Percentiles rank a stretch among this genome's conserved stretches.
Conservation (phyloP, 306 rosid genomes). For the Vigna mungo region DNA sequence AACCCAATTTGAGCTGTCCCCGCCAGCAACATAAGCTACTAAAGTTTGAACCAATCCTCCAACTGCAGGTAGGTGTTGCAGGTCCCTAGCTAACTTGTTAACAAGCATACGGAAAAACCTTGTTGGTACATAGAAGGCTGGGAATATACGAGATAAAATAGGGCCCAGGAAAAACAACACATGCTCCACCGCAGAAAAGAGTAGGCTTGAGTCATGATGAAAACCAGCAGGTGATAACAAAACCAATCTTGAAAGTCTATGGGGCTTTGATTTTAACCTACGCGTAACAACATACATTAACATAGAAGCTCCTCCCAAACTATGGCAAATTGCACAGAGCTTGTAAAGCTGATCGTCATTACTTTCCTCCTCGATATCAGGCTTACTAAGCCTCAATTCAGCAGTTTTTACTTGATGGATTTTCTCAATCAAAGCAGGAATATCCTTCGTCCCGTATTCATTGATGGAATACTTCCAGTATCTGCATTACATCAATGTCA, state of each 20-base stretch:
- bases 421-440: slow-evolving; percentile 91
- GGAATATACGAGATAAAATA: slow-evolving; percentile 65
- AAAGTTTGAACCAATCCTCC: slow-evolving; percentile 93
- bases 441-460: slow-evolving; percentile 88
- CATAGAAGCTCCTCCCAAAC: slow-evolving; percentile 93
- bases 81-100: slow-evolving; percentile 88
- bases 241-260: slow-evolving; percentile 84
- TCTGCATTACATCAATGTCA: slow-evolving; percentile 56
- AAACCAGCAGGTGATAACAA: slow-evolving; percentile 95
- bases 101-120: slow-evolving; percentile 94
- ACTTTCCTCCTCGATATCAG: slow-evolving; percentile 63
- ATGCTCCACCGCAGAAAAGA: slow-evolving; percentile 60
- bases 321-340: slow-evolving; percentile 84
- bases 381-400: slow-evolving; percentile 76
- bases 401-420: slow-evolving; percentile 78
- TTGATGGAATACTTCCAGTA: slow-evolving; percentile 93
- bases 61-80: slow-evolving; percentile 86
- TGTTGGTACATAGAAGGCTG: slow-evolving; percentile 88
- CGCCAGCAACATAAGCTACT: slow-evolving; percentile 83
- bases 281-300: slow-evolving; percentile 74
- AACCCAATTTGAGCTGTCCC: slow-evolving; percentile 98
- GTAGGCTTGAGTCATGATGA: slow-evolving; percentile 73
- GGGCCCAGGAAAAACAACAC: slow-evolving; percentile 64
- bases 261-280: slow-evolving; percentile 72
- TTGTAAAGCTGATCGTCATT: slow-evolving; percentile 72